These are phyloP conservation scores for Trichophyton rubrum DNA, from an alignment of 2,329 filamentous ascomycete species.

Conservation along the genomic window DNA sequence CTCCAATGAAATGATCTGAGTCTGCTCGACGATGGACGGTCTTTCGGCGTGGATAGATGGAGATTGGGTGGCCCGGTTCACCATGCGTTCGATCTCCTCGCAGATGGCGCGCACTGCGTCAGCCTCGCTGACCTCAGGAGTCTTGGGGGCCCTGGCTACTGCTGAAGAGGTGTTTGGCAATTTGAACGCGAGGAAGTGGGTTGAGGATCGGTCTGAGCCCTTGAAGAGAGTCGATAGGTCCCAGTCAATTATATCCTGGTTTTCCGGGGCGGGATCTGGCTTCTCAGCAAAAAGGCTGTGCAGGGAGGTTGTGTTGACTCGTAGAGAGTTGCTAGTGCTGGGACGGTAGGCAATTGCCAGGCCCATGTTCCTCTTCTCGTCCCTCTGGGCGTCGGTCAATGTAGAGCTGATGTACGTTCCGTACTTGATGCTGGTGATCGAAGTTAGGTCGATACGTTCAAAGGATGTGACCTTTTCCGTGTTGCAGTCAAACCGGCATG, in stretches of 20 bases:
- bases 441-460: slow-evolving; percentile 67
- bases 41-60: slow-evolving; percentile 25
- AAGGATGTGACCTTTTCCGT: slow-evolving; percentile 90
- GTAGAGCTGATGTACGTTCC: slow-evolving; percentile 89
- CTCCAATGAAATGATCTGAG: slow-evolving; percentile 66
- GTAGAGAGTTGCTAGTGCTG: slow-evolving; percentile 55
- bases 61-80: slow-evolving; percentile 34
- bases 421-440: slow-evolving; percentile 58
- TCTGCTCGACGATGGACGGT: slow-evolving; percentile 37
- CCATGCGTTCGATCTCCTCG: slow-evolving; percentile 61
- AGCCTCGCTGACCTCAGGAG: slow-evolving; percentile 30
- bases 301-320: slow-evolving; percentile 77
- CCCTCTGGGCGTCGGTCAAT: slow-evolving; percentile 61
- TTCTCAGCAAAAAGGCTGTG: slow-evolving; percentile 43
- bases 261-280: slow-evolving; percentile 4
- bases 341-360: slow-evolving; percentile 68
- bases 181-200: slow-evolving; percentile 33
- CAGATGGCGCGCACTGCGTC: slow-evolving; percentile 54
- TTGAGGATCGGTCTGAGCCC: slow-evolving; percentile 19
- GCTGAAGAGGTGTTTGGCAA: slow-evolving; percentile 26
- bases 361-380: slow-evolving; percentile 70
- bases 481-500: slow-evolving; percentile 87
- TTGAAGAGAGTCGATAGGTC: slow-evolving; percentile 32
- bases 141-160: slow-evolving; percentile 12
- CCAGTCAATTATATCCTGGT: slow-evolving; percentile 21